Evolutionary conservation across 371 early-diverging fungal species (phyloP), one percentile per base, ranked within the genome.

Genomic region (Phascolomyces articulosus): DNA sequence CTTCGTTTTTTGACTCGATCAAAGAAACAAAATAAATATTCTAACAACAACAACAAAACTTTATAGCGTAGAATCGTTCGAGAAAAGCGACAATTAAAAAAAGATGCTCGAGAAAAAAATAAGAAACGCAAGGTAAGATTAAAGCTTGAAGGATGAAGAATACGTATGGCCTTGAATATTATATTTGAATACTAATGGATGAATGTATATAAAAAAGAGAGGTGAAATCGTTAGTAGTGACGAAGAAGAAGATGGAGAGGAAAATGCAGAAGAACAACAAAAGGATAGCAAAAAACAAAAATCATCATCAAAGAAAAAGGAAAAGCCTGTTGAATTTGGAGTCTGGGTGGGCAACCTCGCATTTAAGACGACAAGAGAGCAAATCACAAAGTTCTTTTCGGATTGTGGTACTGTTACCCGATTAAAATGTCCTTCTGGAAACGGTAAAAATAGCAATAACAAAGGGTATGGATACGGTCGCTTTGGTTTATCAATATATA

Each of bases 311-410:
- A 63, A 48, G 74, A 78, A 44, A 69, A 73, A 47, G 78, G 83
- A 29, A 72, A 73, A 29, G 18, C 4, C 20, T 0, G 29, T 38
- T 21, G 79, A 84, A 49, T 80, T 70, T 54, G 86, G 90, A 69
- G 79, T 91, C 55, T 92, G 93, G 93, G 87, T 92, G 31, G 93
- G 93, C 8, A 92, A 92, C 70, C 72, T 92, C 34, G 75, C 86
- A 15, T 92, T 82, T 65, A 56, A 77, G 4, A 87, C 87, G 10
- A 83, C 85, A 3, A 77, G 77, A 23, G 83, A 86, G 41, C 71
- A 81, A 0, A 68, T 92, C 55, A 67, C 66, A 21, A 75, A 80
- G 34, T 91, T 88, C 69, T 88, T 92, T 74, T 64, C 64, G 8
- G 74, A 77, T 15, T 85, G 86, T 47, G 87, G 87, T 15, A 72